A percentile compares a stretch with the other conserved stretches of the same genome.
Conservation (phyloP, 257 asterid genomes). For the Nicotiana tomentosiformis region DNA sequence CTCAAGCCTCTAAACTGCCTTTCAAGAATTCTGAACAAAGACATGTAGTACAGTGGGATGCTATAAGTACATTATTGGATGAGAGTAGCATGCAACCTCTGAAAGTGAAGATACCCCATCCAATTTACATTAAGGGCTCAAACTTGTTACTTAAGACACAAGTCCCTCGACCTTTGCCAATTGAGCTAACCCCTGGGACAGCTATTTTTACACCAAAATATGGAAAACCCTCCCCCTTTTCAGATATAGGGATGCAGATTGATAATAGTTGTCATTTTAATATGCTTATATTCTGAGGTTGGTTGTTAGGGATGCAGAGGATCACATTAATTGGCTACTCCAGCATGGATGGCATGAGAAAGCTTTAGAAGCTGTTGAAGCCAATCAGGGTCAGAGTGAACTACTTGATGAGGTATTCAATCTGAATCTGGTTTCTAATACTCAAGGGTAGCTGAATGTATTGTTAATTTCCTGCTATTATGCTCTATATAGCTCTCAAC, state of each 20-base stretch:
- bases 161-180: too few relatives aligned
- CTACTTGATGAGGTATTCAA: conserved; percentile 81
- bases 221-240: neutral
- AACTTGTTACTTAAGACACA: too few relatives aligned
- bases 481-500: neutral
- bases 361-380: conserved; percentile 98
- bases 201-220: neutral
- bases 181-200: too few relatives aligned
- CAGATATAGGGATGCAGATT: neutral
- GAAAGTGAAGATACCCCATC: neutral
- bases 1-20: too few relatives aligned
- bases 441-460: conserved; percentile 2
- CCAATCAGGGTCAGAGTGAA: conserved; percentile 92
- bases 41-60: neutral
- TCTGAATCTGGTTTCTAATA: neutral
- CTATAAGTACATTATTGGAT: neutral
- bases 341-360: conserved; percentile 93
- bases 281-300: conserved; percentile 15
- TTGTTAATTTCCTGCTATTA: neutral
- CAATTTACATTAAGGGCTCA: neutral
- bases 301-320: conserved; percentile 89
- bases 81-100: neutral
- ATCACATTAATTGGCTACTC: conserved; percentile 98
- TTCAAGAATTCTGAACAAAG: too few relatives aligned
- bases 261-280: neutral